phyloP scores from a whole-genome alignment of 1,139 yeast species.

The Protomyces pachydermus region DNA sequence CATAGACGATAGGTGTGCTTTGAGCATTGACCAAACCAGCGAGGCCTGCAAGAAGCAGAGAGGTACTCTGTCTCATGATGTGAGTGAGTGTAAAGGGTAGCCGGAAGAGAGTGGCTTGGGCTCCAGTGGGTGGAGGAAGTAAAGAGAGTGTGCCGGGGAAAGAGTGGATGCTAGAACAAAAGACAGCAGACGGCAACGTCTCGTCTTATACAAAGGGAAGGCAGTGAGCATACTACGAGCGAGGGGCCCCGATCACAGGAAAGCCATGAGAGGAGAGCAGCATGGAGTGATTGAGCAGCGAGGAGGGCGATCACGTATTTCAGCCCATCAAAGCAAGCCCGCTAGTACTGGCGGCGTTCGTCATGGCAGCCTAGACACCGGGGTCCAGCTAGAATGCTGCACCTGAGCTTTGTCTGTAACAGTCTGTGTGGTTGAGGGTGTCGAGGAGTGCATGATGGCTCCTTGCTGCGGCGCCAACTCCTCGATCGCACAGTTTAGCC shows the following conservation, averaged over 20 bases:
- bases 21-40: constrained; percentile 17
- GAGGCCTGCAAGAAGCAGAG: constrained; percentile 22
- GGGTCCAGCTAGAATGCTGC: no score
- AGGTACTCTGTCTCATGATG: neutral
- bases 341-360: no score
- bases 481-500: no score
- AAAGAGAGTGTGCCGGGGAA: neutral
- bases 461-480: no score
- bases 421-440: no score
- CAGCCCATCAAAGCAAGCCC: no score
- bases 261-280: neutral
- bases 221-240: no score
- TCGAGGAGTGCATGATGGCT: no score
- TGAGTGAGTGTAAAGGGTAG: neutral
- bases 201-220: neutral
- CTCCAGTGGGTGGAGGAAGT: neutral
- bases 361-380: no score
- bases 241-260: no score
- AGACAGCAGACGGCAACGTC: neutral
- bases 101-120: neutral
- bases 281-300: neutral
- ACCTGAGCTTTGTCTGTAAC: no score
- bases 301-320: neutral
- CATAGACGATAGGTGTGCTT: constrained; percentile 19
- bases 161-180: neutral